A percentile compares a stretch with the other conserved stretches of the same genome.
These are phyloP conservation scores for Oryza glaberrima DNA, from an alignment of 176 grass and related monocot species.

Conservation along the genomic window DNA sequence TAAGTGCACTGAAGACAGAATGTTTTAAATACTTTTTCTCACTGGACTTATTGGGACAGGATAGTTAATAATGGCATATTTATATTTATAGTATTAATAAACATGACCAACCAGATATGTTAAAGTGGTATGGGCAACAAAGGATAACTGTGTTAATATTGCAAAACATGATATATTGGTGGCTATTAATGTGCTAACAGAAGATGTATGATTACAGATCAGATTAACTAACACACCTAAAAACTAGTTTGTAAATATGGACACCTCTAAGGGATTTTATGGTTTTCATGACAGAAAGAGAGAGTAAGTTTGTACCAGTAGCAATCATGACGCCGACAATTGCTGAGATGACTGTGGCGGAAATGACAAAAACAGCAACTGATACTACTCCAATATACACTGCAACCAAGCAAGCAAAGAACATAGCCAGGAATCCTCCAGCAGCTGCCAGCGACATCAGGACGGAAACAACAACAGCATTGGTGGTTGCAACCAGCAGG, in stretches of 20 bases:
- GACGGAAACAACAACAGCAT: constrained; percentile 73
- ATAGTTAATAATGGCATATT: neutral
- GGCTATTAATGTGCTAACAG: neutral
- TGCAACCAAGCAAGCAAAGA: constrained; percentile 76
- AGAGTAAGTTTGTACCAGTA: constrained; percentile 51
- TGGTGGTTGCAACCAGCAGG: constrained; percentile 67
- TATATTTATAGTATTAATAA: neutral
- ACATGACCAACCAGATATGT: neutral
- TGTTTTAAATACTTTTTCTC: neutral
- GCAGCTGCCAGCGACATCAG: constrained; percentile 84
- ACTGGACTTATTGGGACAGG: neutral
- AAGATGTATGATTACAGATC: neutral
- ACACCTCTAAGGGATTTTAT: neutral
- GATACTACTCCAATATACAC: constrained; percentile 78
- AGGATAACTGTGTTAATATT: neutral
- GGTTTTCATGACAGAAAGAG: neutral
- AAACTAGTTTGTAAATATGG: constrained; percentile 2
- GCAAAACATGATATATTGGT: constrained; percentile 1
- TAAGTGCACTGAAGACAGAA: constrained; percentile 18
- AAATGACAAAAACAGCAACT: constrained; percentile 70
- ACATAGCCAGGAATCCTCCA: constrained; percentile 84
- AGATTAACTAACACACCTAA: neutral
- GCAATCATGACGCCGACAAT: constrained; percentile 66
- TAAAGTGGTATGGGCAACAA: neutral
- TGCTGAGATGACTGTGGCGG: constrained; percentile 59